Evolutionary conservation across 1,284 basidiomycete genomes (phyloP).

Genomic region (Retiboletus flavoniger): DNA sequence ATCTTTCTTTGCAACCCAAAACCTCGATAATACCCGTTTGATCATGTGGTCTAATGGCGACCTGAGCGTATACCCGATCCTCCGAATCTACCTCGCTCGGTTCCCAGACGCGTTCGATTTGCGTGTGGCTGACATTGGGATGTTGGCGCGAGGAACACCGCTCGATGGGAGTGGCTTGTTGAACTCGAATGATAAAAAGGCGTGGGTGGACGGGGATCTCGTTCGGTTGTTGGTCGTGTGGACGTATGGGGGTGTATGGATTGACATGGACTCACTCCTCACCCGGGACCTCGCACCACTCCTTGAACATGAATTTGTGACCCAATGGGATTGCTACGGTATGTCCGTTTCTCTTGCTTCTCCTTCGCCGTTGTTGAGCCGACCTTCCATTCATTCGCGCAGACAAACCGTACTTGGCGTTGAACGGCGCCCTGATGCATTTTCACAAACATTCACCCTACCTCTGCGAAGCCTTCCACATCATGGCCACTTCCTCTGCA

Average conservation of each 20-base stretch:
- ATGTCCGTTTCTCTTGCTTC: constrained; percentile 28
- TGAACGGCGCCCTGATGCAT: constrained; percentile 93
- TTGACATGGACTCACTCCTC: constrained; percentile 93
- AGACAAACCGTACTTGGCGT: constrained; percentile 85
- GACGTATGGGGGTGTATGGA: constrained; percentile 89
- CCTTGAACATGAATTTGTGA: constrained; percentile 90
- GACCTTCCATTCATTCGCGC: neutral
- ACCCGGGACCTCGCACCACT: constrained; percentile 82
- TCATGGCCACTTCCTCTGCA: constrained; percentile 73
- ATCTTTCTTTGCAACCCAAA: constrained; percentile 89
- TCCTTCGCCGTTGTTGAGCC: neutral
- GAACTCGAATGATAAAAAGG: constrained; percentile 66
- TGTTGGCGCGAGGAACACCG: constrained; percentile 71
- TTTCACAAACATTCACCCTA: constrained; percentile 88
- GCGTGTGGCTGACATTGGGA: constrained; percentile 63
- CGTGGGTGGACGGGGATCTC: constrained; percentile 91
- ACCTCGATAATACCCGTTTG: constrained; percentile 60
- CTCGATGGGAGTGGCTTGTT: constrained; percentile 66
- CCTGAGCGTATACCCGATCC: constrained; percentile 56
- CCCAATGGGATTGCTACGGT: constrained; percentile 97
- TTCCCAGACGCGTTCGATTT: constrained; percentile 75
- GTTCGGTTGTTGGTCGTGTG: constrained; percentile 82
- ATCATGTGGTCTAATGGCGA: constrained; percentile 89
- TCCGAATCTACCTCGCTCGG: constrained; percentile 56
- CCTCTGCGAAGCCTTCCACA: constrained; percentile 90